Percentiles rank a stretch among this genome's conserved stretches.
phyloP scores from a whole-genome alignment of 768 basidiomycete species.

The Kwoniella dendrophila region DNA sequence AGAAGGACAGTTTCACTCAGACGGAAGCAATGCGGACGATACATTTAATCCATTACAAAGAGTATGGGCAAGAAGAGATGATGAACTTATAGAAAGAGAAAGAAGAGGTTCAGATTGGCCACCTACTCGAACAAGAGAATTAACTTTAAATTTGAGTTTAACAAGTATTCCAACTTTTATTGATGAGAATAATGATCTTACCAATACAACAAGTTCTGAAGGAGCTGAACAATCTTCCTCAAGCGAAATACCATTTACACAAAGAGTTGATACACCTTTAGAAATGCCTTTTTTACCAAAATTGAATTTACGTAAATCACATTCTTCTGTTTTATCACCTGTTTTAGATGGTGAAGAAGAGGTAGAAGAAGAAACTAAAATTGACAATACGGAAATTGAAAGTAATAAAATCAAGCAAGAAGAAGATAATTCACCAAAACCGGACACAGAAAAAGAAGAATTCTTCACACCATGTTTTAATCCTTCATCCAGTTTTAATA shows the following conservation, averaged over 20 bases:
- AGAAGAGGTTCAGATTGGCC: slow-evolving; percentile 26
- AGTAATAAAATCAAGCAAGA: background rate
- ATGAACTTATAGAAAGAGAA: background rate
- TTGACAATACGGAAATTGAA: background rate
- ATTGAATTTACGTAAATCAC: slow-evolving; percentile 7
- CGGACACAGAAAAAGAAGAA: slow-evolving; percentile 10
- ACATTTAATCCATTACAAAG: background rate
- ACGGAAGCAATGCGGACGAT: background rate
- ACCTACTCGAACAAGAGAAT: slow-evolving; percentile 13
- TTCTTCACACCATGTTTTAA: slow-evolving; percentile 18
- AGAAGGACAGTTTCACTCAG: background rate
- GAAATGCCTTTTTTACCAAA: slow-evolving; percentile 9
- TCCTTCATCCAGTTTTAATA: background rate
- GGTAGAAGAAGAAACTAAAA: background rate
- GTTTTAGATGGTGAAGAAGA: slow-evolving; percentile 8
- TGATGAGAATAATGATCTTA: background rate
- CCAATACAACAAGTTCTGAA: background rate
- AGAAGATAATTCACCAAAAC: background rate
- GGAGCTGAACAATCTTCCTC: background rate
- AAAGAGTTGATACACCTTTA: slow-evolving; percentile 18
- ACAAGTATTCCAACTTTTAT: slow-evolving; percentile 10
- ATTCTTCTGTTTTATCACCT: slow-evolving; percentile 4
- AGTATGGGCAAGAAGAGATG: background rate
- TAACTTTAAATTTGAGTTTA: slow-evolving; percentile 12
- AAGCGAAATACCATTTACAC: background rate